Conservation (phyloP, 305 asterid genomes). For the Fraxinus velutina region DNA sequence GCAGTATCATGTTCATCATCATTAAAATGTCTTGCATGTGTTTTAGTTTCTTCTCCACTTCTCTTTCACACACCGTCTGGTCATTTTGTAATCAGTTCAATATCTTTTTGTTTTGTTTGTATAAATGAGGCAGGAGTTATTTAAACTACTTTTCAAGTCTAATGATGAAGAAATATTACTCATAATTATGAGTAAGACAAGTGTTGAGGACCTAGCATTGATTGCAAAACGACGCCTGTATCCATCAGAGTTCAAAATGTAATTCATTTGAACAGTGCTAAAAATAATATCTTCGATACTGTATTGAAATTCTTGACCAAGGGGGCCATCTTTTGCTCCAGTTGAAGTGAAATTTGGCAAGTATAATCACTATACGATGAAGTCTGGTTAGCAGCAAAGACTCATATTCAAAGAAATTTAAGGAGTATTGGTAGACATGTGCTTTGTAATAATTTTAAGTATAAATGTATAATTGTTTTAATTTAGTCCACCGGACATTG, state of each 20-base stretch:
- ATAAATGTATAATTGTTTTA: neutral
- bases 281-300: neutral
- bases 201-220: neutral
- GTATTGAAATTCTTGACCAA: neutral
- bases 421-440: neutral
- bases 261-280: neutral
- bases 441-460: neutral
- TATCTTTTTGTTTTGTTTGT: neutral
- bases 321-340: neutral
- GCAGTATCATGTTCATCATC: neutral
- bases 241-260: neutral
- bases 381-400: neutral
- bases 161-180: neutral
- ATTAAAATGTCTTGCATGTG: neutral
- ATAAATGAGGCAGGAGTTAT: neutral
- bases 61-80: neutral
- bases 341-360: neutral
- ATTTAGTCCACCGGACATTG: neutral
- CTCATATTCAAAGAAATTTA: neutral
- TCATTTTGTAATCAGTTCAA: neutral
- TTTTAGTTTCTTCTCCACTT: neutral
- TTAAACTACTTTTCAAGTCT: neutral
- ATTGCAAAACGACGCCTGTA: neutral
- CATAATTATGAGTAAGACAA: neutral
- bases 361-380: neutral